phyloP scores from a whole-genome alignment of 495 filamentous ascomycete genomes.

The Sordaria brevicollis region DNA sequence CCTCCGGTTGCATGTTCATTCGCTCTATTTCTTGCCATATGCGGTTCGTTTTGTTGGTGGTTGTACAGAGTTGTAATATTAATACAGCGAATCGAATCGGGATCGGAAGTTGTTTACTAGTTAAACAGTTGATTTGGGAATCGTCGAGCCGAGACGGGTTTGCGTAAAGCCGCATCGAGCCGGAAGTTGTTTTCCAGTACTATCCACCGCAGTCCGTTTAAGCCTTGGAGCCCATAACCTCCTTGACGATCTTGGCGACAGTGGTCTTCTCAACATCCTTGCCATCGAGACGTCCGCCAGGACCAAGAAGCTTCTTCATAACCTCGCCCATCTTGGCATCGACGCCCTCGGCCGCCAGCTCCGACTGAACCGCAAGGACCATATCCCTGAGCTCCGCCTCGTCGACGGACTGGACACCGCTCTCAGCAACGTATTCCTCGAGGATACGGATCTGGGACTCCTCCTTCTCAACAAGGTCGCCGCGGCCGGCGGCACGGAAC shows the following conservation, averaged over 20 bases:
- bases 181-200: not conserved
- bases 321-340: slow-evolving; percentile 18
- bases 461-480: slow-evolving; percentile 48
- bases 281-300: slow-evolving; percentile 27
- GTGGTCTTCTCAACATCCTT: slow-evolving; percentile 26
- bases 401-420: slow-evolving; percentile 30
- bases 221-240: slow-evolving; percentile 5
- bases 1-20: not conserved
- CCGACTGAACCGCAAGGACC: slow-evolving; percentile 28
- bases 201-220: not conserved
- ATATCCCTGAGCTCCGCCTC: slow-evolving; percentile 28
- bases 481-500: slow-evolving; percentile 37
- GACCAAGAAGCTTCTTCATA: slow-evolving; percentile 27
- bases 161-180: not conserved
- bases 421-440: slow-evolving; percentile 36
- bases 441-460: slow-evolving; percentile 35
- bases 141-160: not conserved
- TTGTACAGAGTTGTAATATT: not conserved
- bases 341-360: slow-evolving; percentile 17
- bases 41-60: not conserved
- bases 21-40: not conserved
- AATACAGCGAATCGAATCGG: not conserved
- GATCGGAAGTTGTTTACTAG: not conserved
- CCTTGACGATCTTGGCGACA: slow-evolving; percentile 23
- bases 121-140: not conserved